Percentiles rank a stretch among this genome's conserved stretches.
Conservation (phyloP, 176 grass and related monocot species). For the Oryza glaberrima region DNA sequence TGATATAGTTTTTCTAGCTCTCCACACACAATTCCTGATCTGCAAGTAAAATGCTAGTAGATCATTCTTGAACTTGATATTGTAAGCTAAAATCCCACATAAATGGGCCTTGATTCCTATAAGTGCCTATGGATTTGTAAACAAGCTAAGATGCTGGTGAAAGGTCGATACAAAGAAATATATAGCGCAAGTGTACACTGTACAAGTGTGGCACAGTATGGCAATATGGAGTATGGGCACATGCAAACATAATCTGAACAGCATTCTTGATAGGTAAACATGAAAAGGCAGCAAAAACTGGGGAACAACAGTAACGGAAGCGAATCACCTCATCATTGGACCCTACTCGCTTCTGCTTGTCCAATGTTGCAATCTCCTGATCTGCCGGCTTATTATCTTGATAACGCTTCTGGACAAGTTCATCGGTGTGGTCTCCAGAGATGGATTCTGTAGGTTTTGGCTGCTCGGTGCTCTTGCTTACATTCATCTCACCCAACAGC, state of each 20-base stretch:
- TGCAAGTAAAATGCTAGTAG: neutral
- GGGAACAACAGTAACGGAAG: neutral
- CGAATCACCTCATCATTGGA: conserved; percentile 6
- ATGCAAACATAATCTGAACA: neutral
- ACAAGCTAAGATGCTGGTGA: neutral
- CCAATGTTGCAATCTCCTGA: neutral
- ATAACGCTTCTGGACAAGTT: neutral
- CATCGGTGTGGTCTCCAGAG: neutral
- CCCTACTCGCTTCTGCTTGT: conserved; percentile 7
- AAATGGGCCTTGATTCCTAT: neutral
- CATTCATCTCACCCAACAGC: neutral
- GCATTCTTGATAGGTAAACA: neutral
- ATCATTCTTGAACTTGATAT: neutral
- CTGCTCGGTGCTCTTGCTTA: neutral
- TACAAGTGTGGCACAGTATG: no score
- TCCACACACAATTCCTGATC: neutral
- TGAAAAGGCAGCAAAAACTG: neutral
- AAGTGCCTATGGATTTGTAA: neutral
- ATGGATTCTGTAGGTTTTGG: neutral
- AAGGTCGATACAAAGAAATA: no score
- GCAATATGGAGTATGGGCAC: neutral
- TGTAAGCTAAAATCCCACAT: neutral
- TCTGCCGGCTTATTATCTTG: neutral
- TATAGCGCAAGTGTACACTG: no score
- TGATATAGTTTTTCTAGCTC: neutral